Conservation (phyloP, 371 early-diverging fungal species). For the Entomophthora muscae region DNA sequence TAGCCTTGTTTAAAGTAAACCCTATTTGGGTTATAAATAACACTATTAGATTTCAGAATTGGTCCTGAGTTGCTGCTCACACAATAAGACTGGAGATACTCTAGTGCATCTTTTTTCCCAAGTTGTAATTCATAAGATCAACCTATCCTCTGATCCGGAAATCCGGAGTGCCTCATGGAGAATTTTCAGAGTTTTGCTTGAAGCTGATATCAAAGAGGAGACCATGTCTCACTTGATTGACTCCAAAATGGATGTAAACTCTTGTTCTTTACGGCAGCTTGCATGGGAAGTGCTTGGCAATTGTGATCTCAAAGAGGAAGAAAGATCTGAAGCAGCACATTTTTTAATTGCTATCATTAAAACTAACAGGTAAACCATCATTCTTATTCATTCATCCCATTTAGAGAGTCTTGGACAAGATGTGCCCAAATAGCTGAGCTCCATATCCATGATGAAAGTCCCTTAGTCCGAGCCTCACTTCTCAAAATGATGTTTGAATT, state of each 20-base stretch:
- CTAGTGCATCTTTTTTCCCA: neutral
- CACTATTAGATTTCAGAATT: neutral
- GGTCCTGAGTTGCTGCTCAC: neutral
- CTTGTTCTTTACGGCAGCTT: neutral
- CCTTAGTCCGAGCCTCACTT: neutral
- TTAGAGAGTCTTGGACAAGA: neutral
- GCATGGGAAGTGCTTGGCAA: neutral
- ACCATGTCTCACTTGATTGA: neutral
- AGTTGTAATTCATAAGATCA: neutral
- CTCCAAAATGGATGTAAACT: neutral
- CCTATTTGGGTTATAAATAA: neutral
- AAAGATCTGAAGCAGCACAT: neutral
- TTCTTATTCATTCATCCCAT: too few species aligned
- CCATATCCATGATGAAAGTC: neutral
- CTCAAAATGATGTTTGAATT: neutral
- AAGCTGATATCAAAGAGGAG: neutral
- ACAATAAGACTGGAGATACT: neutral
- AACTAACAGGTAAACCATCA: neutral
- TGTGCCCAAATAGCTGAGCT: neutral
- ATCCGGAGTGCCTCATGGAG: neutral
- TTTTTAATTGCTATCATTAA: neutral
- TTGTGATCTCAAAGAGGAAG: neutral
- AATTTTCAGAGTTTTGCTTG: neutral
- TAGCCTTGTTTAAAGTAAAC: neutral
- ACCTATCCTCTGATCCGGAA: neutral